Base-by-base conservation (phyloP, 1,284 basidiomycete genomes). In the Sporisorium scitamineum region DNA sequence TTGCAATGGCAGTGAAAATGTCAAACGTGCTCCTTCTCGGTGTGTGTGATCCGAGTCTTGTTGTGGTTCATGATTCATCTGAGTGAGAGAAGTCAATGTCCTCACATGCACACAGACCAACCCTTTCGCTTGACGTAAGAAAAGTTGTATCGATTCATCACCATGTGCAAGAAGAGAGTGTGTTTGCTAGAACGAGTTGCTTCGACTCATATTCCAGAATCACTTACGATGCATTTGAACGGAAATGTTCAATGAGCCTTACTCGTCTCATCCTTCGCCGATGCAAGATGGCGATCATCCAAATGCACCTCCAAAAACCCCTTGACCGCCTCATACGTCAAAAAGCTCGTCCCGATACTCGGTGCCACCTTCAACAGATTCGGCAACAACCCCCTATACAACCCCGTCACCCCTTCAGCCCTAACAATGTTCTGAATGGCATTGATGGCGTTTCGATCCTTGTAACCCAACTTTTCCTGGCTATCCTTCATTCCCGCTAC, bases 351-450 rank as follows among this genome's bases (percentile, higher is more conserved):
- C 2, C 80, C 84, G 18, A 84, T 85, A 26, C 77, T 80, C 9
- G 84, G 84, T 1, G 84, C 84, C 20, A 86, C 91, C 91, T 89
- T 89, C 91, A 94, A 89, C 70, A 97, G 87, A 86, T 97, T 97
- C 13, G 95, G 94, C 90, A 93, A 93, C 48, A 97, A 87, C 7
- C 95, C 95, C 70, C 94, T 89, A 87, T 97, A 95, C 75, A 95
- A 85, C 27, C 92, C 92, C 45, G 83, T 85, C 18, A 92, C 64
- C 2, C 95, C 95, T 83, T 97, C 95, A 0, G 88, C 88, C 45
- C 87, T 88, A 26, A 94, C 69, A 54, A 94, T 94, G 63, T 89
- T 89, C 63, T 86, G 86, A 73, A 95, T 87, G 2, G 92, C 93
- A 81, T 94, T 92, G 63, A 82, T 18, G 92, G 79, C 75, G 58